Base-by-base conservation (phyloP, 306 rosid genomes). In the Trichosanthes truncata region DNA sequence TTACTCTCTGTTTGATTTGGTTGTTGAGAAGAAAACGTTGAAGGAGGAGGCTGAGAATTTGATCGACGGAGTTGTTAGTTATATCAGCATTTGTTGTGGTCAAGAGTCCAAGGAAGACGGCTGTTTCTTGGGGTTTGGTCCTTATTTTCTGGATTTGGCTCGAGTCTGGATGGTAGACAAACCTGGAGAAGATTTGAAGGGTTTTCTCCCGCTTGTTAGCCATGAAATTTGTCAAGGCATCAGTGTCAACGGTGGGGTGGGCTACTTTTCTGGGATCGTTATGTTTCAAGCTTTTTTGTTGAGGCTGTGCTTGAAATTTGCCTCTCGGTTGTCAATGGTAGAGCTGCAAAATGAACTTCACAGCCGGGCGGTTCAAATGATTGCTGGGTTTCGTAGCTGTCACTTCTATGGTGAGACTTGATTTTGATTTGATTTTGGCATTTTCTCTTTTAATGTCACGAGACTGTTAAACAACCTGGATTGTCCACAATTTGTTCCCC, bases 241-340 rank as follows among this genome's bases (percentile, higher is more conserved):
- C 11, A 81, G 88, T 89, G 52, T 84, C 15, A 20, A 78, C 12
- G 36, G 85, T 63, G 86, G 84, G 61, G 78, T 88, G 31, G 89
- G 87, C 36, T 77, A 73, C 31, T 84, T 90, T 31, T 91, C 93
- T 74, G 97, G 94, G 55, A 81, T 90, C 46, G 93, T 92, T 10
- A 90, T 90, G 91, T 87, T 84, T 48, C 89, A 90, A 61, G 88
- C 87, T 76, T 83, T 92, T 52, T 74, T 92, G 86, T 76, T 92
- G 84, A 89, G 83, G 74, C 46, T 92, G 83, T 85, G 90, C 79
- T 84, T 90, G 82, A 71, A 57, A 78, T 87, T 89, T 5, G 72
- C 83, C 12, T 40, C 49, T n/a, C 89, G 88, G 65, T 35, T 73
- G 56, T 25, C 83, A 0, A 83, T 82, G 84, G 84, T 49, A 14